These are phyloP conservation scores for Phaeodactylum tricornutum DNA, from an alignment of 108 stramenopile genomes.

Conservation along the genomic window DNA sequence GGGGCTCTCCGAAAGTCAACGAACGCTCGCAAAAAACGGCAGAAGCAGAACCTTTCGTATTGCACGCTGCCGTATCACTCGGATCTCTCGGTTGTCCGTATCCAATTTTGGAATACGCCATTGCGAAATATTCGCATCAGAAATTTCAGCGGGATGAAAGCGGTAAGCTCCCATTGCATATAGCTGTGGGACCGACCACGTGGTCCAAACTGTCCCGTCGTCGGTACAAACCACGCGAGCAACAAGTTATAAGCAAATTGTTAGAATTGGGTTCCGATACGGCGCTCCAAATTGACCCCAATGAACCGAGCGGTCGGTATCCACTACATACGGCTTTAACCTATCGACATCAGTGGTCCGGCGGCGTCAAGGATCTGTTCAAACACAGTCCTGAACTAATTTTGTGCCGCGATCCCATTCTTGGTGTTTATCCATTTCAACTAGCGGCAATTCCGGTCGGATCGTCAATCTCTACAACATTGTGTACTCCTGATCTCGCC, in stretches of 20 bases:
- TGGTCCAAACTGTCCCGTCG: conserved; percentile 1
- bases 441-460: conserved; percentile 25
- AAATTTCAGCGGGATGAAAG: background rate
- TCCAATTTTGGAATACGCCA: background rate
- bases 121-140: background rate
- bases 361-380: conserved; percentile 20
- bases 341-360: conserved; percentile 19
- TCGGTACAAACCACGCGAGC: conserved; percentile 12
- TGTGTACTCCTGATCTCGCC: too few relatives aligned
- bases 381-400: conserved; percentile 13
- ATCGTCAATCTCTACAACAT: too few relatives aligned
- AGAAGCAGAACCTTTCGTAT: background rate
- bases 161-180: background rate
- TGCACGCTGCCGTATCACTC: background rate
- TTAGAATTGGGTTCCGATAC: conserved; percentile 8
- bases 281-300: background rate
- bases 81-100: conserved; percentile 1
- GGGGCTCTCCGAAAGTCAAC: background rate
- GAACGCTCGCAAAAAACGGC: background rate
- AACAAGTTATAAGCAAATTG: conserved; percentile 10
- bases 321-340: conserved; percentile 26
- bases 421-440: conserved; percentile 35
- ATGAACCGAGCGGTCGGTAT: conserved; percentile 8
- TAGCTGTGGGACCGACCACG: conserved; percentile 2
- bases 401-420: conserved; percentile 17